A percentile compares a stretch with the other conserved stretches of the same genome.
phyloP scores from a whole-genome alignment of 1,284 basidiomycete species.

The Papiliotrema laurentii region DNA sequence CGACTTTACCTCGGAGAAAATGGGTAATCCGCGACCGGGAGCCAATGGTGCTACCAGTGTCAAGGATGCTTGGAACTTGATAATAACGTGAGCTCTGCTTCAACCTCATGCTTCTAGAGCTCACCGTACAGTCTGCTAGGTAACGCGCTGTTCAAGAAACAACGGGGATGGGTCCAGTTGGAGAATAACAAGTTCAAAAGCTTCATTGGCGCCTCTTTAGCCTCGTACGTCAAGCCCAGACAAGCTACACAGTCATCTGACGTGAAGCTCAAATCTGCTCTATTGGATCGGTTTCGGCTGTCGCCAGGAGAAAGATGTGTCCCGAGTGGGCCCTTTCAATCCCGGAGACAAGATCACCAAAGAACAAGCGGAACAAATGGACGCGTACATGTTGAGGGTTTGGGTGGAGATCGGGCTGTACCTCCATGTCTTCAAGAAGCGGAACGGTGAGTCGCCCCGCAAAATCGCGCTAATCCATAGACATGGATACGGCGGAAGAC shows the following conservation, averaged over 20 bases:
- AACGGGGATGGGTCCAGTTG: conserved; percentile 38
- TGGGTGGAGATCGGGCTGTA: conserved; percentile 39
- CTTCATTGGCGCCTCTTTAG: conserved; percentile 27
- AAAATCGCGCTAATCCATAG: background rate
- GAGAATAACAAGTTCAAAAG: conserved; percentile 27
- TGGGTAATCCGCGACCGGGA: conserved; percentile 28
- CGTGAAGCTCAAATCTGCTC: conserved; percentile 27
- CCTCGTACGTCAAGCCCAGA: conserved; percentile 14
- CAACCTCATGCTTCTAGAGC: background rate
- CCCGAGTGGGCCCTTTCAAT: conserved; percentile 35
- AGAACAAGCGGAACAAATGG: conserved; percentile 29
- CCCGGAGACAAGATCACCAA: conserved; percentile 15
- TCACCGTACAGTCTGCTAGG: conserved; percentile 24
- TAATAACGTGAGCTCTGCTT: conserved; percentile 27
- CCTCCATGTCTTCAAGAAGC: conserved; percentile 14
- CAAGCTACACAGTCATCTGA: background rate
- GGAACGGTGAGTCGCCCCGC: conserved; percentile 14
- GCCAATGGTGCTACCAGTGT: conserved; percentile 15
- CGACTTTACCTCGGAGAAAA: conserved; percentile 32
- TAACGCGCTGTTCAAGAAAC: conserved; percentile 38
- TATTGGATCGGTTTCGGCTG: conserved; percentile 39
- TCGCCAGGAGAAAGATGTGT: conserved; percentile 23
- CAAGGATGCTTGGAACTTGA: conserved; percentile 29
- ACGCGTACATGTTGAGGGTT: conserved; percentile 35
- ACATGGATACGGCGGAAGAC: background rate